Conservation (phyloP, 345 rosid species). For the Eucalyptus cladocalyx region DNA sequence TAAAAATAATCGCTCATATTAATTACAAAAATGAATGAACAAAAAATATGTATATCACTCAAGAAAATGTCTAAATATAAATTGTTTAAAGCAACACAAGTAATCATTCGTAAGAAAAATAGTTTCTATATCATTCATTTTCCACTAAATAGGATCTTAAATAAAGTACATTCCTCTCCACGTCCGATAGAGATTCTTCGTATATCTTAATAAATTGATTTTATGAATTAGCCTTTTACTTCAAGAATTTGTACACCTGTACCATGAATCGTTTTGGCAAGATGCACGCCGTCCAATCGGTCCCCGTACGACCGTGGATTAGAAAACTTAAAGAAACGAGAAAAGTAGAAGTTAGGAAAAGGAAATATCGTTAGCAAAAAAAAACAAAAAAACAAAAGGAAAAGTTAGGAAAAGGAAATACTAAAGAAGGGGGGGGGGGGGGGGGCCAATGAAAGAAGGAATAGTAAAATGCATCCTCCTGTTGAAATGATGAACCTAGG, state of each 20-base stretch:
- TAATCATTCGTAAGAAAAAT: neutral
- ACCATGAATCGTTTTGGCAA: neutral
- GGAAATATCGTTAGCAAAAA: neutral
- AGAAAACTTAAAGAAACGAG: neutral
- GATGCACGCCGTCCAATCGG: neutral
- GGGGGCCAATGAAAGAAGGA: neutral
- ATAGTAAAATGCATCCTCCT: neutral
- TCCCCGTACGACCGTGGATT: neutral
- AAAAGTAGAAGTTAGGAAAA: neutral
- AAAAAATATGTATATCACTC: neutral
- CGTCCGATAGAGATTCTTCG: neutral
- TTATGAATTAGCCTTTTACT: neutral
- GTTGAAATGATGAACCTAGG: neutral
- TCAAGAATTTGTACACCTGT: neutral
- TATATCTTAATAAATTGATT: neutral
- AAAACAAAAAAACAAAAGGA: neutral
- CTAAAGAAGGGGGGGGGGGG: neutral
- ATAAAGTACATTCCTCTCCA: neutral
- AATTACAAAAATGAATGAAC: fast-evolving
- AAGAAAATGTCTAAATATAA: neutral
- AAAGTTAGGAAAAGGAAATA: neutral
- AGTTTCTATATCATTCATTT: neutral
- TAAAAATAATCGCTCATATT: too few species aligned
- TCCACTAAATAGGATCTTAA: neutral
- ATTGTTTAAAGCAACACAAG: neutral